phyloP scores from a whole-genome alignment of 2,329 filamentous ascomycete genomes.

The Ophiocordyceps camponoti-saundersi region DNA sequence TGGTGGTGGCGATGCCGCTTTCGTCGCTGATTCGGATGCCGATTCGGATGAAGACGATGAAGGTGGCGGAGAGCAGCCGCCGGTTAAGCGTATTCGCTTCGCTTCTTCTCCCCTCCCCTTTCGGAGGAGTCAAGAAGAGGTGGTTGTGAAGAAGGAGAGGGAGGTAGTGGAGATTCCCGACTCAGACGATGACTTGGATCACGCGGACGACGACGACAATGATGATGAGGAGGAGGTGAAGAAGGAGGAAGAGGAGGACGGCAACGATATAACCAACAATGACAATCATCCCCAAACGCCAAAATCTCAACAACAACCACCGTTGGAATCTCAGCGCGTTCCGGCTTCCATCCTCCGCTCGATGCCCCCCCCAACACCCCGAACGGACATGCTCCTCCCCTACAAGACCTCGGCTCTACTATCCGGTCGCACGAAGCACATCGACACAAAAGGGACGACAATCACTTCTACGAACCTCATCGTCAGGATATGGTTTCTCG shows the following conservation, averaged over 20 bases:
- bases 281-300: neutral
- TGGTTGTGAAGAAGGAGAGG: neutral
- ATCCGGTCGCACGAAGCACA: slow-evolving; percentile 31
- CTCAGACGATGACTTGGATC: slow-evolving; percentile 17
- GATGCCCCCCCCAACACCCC: slow-evolving; percentile 28
- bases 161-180: slow-evolving; percentile 26
- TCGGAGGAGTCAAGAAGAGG: neutral
- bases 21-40: slow-evolving; percentile 22
- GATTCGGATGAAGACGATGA: neutral
- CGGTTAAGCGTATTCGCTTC: slow-evolving; percentile 12
- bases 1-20: slow-evolving; percentile 8
- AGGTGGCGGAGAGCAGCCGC: slow-evolving; percentile 16
- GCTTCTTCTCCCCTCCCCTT: neutral
- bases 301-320: neutral
- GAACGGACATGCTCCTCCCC: slow-evolving; percentile 37
- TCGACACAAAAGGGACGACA: slow-evolving; percentile 22
- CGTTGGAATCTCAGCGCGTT: slow-evolving; percentile 28
- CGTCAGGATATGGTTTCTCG: slow-evolving; percentile 46
- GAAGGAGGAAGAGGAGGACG: neutral
- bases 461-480: slow-evolving; percentile 29
- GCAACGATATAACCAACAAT: neutral
- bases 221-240: slow-evolving; percentile 4
- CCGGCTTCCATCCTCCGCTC: slow-evolving; percentile 28
- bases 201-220: slow-evolving; percentile 4
- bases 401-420: slow-evolving; percentile 32